These are phyloP conservation scores for Monosporascus sp. DNA, from an alignment of 2,329 filamentous ascomycete species.

Conservation along the genomic window DNA sequence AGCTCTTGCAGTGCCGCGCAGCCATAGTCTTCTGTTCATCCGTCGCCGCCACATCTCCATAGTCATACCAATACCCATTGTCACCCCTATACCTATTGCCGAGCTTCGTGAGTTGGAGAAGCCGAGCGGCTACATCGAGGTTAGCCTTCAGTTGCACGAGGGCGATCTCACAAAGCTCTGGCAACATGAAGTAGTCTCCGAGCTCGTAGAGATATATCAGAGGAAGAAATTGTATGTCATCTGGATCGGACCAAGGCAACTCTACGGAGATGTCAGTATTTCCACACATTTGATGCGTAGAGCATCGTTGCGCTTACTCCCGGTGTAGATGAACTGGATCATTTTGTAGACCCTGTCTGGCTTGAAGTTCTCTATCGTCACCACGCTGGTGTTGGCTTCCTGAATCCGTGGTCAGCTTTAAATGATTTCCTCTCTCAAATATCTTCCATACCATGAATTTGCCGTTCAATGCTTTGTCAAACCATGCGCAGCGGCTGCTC, in stretches of 20 bases:
- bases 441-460: constrained; percentile 6
- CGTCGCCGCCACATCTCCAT: too few relatives aligned
- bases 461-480: constrained; percentile 19
- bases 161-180: neutral
- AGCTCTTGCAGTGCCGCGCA: neutral
- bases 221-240: neutral
- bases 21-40: neutral
- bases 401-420: neutral
- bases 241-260: too few relatives aligned
- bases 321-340: constrained; percentile 20
- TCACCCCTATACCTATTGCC: neutral
- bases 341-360: constrained; percentile 13
- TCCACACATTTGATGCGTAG: too few relatives aligned
- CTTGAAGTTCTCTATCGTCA: constrained; percentile 15
- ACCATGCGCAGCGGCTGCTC: constrained; percentile 20
- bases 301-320: constrained; percentile 3
- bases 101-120: neutral
- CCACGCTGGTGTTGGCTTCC: constrained; percentile 14
- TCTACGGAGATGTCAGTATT: too few relatives aligned
- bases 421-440: neutral
- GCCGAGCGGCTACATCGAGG: neutral
- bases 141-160: neutral
- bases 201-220: neutral
- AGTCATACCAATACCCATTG: too few relatives aligned
- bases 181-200: neutral